These are phyloP conservation scores for Chrysanthemum lavandulifolium DNA, from an alignment of 129 eudicot genomes.

Conservation along the genomic window DNA sequence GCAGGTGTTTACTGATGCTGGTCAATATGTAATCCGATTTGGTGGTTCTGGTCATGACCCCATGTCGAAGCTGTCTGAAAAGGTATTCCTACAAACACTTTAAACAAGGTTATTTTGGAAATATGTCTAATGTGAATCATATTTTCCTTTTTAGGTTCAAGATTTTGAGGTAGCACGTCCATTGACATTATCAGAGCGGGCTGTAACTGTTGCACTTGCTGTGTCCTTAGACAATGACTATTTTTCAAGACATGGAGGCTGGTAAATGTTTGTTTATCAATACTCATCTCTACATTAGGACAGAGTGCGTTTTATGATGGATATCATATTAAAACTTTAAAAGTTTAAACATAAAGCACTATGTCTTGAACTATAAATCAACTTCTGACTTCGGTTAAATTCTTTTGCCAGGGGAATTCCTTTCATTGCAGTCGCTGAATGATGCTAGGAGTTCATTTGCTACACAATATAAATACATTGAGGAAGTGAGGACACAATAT, in stretches of 20 bases:
- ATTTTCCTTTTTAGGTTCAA: constrained; percentile 46
- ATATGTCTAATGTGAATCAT: background rate
- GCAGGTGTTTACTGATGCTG: constrained; percentile 96
- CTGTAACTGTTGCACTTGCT: constrained; percentile 95
- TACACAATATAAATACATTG: background rate
- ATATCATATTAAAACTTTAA: too few species aligned
- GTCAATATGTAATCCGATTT: constrained; percentile 94
- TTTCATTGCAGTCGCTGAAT: constrained; percentile 48
- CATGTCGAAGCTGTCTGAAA: constrained; percentile 37
- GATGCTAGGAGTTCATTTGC: constrained; percentile 4
- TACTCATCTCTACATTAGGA: background rate
- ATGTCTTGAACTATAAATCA: background rate
- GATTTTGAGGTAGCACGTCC: constrained; percentile 73
- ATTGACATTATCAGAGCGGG: constrained; percentile 77
- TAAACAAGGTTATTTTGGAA: background rate
- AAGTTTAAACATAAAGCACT: too few species aligned
- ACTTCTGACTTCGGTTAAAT: constrained; percentile 12
- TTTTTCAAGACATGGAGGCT: constrained; percentile 94
- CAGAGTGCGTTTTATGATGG: too few species aligned
- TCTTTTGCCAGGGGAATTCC: constrained; percentile 52
- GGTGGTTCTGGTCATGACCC: constrained; percentile 48
- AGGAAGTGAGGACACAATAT: background rate
- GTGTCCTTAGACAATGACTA: constrained; percentile 91
- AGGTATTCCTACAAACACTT: constrained; percentile 40
- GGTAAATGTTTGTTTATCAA: constrained; percentile 39